Base-by-base conservation (phyloP, 768 basidiomycete species). In the Lentinula edodes region DNA sequence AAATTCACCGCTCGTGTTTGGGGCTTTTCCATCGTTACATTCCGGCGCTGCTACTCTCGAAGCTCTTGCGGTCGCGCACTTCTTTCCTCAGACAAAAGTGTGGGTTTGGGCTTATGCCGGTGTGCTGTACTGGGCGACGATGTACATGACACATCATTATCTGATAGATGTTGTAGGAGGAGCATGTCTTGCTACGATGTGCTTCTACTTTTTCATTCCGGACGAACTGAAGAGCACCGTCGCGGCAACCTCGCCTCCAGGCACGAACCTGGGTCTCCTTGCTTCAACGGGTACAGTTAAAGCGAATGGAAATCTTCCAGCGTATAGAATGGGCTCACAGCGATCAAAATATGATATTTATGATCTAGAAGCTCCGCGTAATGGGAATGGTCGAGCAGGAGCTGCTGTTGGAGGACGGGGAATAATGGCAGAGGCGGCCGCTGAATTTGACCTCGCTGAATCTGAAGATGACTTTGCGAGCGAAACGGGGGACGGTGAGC, bases 121-220 rank as follows among this genome's bases (percentile, higher is more conserved):
- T 6, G 76, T 92, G 16, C 83, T 99, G 4, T 98, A 96, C 73
- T 99, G 97, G 97, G 88, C 92, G 9, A 98, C 96, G 23, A 98
- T 98, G 96, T 98, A 96, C 78, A 89, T 96, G 68, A 93, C 92
- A 3, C 94, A 97, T 74, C 96, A 98, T 77, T 98, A 98, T 79
- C 89, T 99, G 70, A 95, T 99, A 75, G 97, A 99, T 70, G 92
- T 98, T 70, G 92, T 94, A 53, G 91, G 88, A 9, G 97, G 97
- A 13, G 92, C 90, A 0, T 96, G 95, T 70, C 83, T 99, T 64
- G 89, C 95, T 52, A 88, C 89, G 41, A 82, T 83, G 18, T 88
- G 84, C 68, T 98, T 98, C 80, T 98, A 93, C 77, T 68, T 91
- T 65, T 88, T 88, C 75, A 86, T 98, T 68, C 93, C 95, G 0